Evolutionary conservation across 257 asterid genomes (phyloP).

Genomic region (Lantana camara): DNA sequence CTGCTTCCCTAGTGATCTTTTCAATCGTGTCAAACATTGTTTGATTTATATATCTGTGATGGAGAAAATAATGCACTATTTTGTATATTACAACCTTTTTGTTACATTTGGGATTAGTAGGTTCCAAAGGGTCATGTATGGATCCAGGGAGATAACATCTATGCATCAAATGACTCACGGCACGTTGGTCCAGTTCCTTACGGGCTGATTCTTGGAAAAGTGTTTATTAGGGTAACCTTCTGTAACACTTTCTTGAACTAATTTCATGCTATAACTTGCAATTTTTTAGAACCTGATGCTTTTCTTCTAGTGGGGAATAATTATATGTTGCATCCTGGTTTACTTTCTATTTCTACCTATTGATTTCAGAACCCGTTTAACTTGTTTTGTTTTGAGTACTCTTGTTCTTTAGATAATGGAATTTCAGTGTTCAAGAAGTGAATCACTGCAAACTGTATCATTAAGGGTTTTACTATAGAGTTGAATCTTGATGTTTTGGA

Average conservation of each 20-base stretch:
- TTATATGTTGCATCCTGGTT: slow-evolving; percentile 10
- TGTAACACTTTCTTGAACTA: slow-evolving; percentile 17
- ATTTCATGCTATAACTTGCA: not conserved
- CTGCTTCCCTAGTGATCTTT: slow-evolving; percentile 4
- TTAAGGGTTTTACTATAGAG: not conserved
- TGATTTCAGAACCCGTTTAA: slow-evolving; percentile 8
- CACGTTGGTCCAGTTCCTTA: slow-evolving; percentile 81
- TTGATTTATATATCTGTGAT: not conserved
- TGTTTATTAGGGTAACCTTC: slow-evolving; percentile 67
- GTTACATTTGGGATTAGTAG: slow-evolving; percentile 40
- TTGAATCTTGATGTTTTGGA: not conserved
- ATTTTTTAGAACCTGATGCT: not conserved
- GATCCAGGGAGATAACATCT: slow-evolving; percentile 94
- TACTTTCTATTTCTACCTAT: not conserved
- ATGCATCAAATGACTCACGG: slow-evolving; percentile 75
- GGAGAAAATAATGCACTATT: slow-evolving; percentile 7
- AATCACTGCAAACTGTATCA: not conserved
- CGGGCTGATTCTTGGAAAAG: slow-evolving; percentile 75
- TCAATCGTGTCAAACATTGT: not conserved
- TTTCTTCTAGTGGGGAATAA: slow-evolving; percentile 14
- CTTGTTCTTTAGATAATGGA: not conserved
- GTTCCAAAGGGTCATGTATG: slow-evolving; percentile 97
- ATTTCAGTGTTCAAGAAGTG: not conserved
- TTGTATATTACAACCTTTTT: slow-evolving; percentile 4
- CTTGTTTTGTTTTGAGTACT: not conserved